Evolutionary conservation across 306 rosid genomes (phyloP).

Genomic region (Vigna hirtella): DNA sequence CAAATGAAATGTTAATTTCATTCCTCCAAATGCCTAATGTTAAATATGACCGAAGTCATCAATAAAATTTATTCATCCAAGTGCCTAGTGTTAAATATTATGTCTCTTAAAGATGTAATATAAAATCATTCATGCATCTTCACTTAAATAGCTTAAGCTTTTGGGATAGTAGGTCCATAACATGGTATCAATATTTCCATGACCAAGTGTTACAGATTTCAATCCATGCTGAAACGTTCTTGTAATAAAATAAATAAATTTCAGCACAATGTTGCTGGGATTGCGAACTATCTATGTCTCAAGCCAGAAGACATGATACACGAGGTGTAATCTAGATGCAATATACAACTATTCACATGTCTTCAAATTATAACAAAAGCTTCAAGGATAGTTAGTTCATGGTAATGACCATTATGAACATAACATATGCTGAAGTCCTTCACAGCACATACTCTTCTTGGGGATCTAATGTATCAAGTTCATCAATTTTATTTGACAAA

Average conservation of each 20-base stretch:
- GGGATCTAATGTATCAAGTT: neutral
- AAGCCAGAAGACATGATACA: neutral
- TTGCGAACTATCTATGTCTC: neutral
- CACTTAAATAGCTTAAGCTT: neutral
- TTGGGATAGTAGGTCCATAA: neutral
- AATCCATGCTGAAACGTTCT: neutral
- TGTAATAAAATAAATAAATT: neutral
- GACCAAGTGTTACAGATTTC: neutral
- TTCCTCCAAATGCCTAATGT: slow-evolving; percentile 14
- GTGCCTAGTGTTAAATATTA: neutral
- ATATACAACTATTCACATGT: neutral
- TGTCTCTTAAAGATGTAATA: neutral
- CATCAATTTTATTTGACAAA: neutral
- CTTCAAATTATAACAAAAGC: neutral
- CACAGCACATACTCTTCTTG: neutral
- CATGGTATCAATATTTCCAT: neutral
- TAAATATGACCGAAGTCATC: neutral
- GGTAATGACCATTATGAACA: neutral
- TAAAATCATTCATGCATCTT: neutral
- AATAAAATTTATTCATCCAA: slow-evolving; percentile 4
- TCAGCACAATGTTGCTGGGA: neutral
- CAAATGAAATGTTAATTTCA: slow-evolving; percentile 28
- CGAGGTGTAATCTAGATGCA: neutral
- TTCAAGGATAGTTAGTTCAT: neutral
- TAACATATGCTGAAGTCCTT: neutral